A percentile compares a stretch with the other conserved stretches of the same genome.
Conservation (phyloP, 306 rosid species). For the Castanea crenata region DNA sequence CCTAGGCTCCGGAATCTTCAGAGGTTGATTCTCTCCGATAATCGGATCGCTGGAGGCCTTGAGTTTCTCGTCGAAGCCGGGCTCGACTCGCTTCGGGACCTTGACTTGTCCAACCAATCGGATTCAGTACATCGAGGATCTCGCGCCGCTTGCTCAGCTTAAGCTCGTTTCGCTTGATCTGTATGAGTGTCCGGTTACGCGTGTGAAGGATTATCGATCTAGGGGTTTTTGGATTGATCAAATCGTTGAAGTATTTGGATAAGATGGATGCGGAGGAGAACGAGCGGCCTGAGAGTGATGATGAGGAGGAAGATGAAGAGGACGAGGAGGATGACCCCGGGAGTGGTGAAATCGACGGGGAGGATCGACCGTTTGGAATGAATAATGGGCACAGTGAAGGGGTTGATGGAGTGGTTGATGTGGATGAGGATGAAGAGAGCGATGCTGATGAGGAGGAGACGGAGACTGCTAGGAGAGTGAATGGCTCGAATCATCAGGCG, state of each 20-base stretch:
- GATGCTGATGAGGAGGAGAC: constrained; percentile 92
- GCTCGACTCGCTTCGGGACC: constrained; percentile 73
- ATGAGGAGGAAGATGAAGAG: constrained; percentile 73
- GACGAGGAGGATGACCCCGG: constrained; percentile 88
- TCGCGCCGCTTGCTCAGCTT: constrained; percentile 78
- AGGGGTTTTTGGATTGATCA: constrained; percentile 93
- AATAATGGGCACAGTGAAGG: constrained; percentile 73
- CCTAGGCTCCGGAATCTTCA: constrained; percentile 70
- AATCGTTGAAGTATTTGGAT: constrained; percentile 77
- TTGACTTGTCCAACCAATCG: constrained; percentile 82
- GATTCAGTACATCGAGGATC: constrained; percentile 84
- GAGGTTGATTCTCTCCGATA: constrained; percentile 75
- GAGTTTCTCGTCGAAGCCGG: constrained; percentile 79
- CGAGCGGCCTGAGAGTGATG: constrained; percentile 83
- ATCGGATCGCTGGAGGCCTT: constrained; percentile 80
- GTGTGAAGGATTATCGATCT: constrained; percentile 91
- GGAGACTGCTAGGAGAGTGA: constrained; percentile 48
- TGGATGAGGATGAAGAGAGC: constrained; percentile 85
- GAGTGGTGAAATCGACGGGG: constrained; percentile 83
- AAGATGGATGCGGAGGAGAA: constrained; percentile 96
- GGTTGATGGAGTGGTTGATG: constrained; percentile 72
- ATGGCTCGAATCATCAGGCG: constrained; percentile 47
- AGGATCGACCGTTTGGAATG: constrained; percentile 48
- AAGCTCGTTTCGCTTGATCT: constrained; percentile 89
- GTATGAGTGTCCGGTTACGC: constrained; percentile 88